Conservation (phyloP, 768 basidiomycete genomes). For the Mycena maculata region DNA sequence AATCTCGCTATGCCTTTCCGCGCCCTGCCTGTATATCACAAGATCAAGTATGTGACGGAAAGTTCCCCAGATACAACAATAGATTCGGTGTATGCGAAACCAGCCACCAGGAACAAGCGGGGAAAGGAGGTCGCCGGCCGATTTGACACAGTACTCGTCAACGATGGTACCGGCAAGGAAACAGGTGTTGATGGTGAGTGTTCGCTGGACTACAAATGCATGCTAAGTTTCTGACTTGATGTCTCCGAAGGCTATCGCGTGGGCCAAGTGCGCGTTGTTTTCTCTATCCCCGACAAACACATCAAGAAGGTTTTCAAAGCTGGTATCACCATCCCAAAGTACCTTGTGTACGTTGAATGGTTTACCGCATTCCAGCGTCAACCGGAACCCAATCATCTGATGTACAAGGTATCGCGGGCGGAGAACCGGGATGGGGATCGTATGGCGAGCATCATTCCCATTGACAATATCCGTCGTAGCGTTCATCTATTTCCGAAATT, state of each 20-base stretch:
- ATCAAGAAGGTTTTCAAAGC: not conserved
- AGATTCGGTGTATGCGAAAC: not conserved
- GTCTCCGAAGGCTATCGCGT: not conserved
- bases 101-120: not conserved
- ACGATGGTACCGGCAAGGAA: not conserved
- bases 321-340: not conserved
- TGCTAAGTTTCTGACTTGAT: not conserved
- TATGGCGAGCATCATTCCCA: conserved; percentile 10
- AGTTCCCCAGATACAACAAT: not conserved
- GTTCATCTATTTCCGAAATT: not conserved
- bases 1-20: not conserved
- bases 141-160: not conserved
- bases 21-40: not conserved
- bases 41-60: not conserved
- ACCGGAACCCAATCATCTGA: conserved; percentile 32
- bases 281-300: not conserved
- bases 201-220: not conserved
- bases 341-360: conserved; percentile 31
- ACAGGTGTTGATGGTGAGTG: not conserved
- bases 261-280: not conserved
- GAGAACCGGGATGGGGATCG: conserved; percentile 2
- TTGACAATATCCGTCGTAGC: not conserved
- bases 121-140: not conserved
- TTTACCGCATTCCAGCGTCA: conserved; percentile 15
- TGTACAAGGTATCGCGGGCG: conserved; percentile 37